Evolutionary conservation across 257 asterid species (phyloP).

Genomic region (Cinchona pubescens): DNA sequence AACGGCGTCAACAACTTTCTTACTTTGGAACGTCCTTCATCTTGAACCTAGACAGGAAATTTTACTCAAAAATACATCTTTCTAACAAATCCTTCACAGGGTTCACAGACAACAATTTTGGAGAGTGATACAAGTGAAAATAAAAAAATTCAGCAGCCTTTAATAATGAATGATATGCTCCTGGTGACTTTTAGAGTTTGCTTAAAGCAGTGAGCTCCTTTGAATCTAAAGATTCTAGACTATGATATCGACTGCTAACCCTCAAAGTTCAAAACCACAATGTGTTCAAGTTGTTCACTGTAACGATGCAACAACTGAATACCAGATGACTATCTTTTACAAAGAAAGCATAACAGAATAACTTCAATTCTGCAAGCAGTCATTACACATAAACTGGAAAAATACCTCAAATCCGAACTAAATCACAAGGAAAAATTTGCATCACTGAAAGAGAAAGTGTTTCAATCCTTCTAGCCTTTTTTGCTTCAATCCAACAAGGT

Average conservation of each 20-base stretch:
- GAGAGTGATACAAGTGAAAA: neutral
- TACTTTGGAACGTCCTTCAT: conserved; percentile 64
- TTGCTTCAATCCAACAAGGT: neutral
- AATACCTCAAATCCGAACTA: neutral
- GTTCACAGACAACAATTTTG: neutral
- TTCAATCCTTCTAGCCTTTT: neutral
- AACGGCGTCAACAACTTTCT: conserved; percentile 57
- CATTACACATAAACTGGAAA: neutral
- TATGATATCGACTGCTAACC: neutral
- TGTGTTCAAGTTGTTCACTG: neutral
- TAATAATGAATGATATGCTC: neutral
- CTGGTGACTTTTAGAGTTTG: neutral
- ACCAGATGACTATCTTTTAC: neutral
- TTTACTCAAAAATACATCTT: neutral
- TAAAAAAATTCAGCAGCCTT: neutral
- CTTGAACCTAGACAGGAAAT: conserved; percentile 57
- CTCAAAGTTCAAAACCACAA: neutral
- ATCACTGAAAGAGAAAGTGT: neutral
- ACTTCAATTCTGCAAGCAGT: conserved; percentile 3
- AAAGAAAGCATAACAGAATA: neutral
- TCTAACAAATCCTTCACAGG: neutral
- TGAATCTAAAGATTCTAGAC: neutral
- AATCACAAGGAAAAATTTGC: neutral
- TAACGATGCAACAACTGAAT: neutral
- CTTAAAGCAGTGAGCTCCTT: neutral